Evolutionary conservation across 73 alveolate genomes (phyloP).

Genomic region (Symbiodinium natans): DNA sequence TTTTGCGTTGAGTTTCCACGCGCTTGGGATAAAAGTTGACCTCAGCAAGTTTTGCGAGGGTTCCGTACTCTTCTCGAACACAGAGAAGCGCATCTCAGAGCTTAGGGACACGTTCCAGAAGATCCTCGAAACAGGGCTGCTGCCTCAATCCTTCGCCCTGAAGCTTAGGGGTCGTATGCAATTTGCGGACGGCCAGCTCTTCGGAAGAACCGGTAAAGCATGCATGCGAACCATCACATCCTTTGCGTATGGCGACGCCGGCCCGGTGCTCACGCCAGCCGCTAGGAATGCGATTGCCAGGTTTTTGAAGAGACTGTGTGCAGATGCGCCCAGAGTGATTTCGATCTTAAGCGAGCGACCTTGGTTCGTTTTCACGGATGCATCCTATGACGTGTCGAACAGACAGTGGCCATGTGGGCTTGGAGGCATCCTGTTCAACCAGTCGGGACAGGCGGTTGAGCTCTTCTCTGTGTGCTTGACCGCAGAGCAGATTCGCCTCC

Average conservation of each 20-base stretch:
- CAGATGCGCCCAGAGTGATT: no score
- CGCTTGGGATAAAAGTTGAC: not conserved
- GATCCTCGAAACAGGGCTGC: not conserved
- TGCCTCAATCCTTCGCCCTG: not conserved
- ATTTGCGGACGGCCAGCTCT: constrained; percentile 24
- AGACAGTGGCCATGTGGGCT: not conserved
- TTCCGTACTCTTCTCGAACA: not conserved
- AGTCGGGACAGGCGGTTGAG: not conserved
- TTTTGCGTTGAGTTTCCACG: not conserved
- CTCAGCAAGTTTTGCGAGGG: not conserved
- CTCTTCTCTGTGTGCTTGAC: not conserved
- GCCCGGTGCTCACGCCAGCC: no score
- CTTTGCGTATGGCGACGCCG: no score
- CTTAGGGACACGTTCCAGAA: not conserved
- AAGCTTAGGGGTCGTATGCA: constrained; percentile 17
- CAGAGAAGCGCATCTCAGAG: not conserved
- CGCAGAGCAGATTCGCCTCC: not conserved
- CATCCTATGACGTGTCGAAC: not conserved
- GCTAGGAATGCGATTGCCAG: no score
- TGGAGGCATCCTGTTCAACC: not conserved
- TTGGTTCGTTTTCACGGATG: constrained; percentile 13
- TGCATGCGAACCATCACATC: constrained; percentile 8
- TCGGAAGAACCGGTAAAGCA: not conserved
- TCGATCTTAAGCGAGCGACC: no score
- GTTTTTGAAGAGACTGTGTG: no score